phyloP scores from a whole-genome alignment of 2,329 filamentous ascomycete species.

The Fusarium lyarnte region DNA sequence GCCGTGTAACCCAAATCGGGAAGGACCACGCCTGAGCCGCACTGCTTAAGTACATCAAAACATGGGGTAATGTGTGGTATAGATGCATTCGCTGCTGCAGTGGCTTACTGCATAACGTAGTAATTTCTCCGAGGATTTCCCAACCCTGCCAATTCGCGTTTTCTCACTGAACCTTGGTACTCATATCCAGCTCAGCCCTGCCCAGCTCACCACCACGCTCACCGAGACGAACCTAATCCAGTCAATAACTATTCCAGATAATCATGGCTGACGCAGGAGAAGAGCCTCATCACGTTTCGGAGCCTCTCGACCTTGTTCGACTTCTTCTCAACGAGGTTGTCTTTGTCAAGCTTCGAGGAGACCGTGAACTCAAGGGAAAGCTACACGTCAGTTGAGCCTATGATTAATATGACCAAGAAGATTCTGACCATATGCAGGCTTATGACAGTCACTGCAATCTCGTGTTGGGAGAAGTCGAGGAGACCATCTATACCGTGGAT shows the following conservation, averaged over 20 bases:
- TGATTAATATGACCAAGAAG: background rate
- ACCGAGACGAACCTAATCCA: background rate
- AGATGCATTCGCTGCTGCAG: background rate
- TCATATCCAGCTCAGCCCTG: conserved; percentile 17
- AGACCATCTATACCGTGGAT: conserved; percentile 94
- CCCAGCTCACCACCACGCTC: conserved; percentile 5
- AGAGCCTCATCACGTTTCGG: conserved; percentile 76
- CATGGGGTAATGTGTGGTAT: conserved; percentile 22
- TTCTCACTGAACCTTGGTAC: conserved; percentile 33
- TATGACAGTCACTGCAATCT: conserved; percentile 99
- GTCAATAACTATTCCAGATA: background rate
- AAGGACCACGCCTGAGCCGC: conserved; percentile 17
- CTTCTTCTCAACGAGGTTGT: conserved; percentile 95
- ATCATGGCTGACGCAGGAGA: conserved; percentile 87
- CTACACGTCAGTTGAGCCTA: conserved; percentile 75
- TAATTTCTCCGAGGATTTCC: conserved; percentile 40
- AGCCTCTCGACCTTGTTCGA: conserved; percentile 95
- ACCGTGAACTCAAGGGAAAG: conserved; percentile 93
- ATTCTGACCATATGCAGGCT: conserved; percentile 67
- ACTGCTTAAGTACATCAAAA: conserved; percentile 27
- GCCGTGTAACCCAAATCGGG: conserved; percentile 37
- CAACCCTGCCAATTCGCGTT: conserved; percentile 31
- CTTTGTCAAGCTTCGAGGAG: conserved; percentile 95
- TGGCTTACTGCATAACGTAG: conserved; percentile 13
- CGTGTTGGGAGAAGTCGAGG: conserved; percentile 94